Evolutionary conservation across 805 yeast species (phyloP), one percentile per base, ranked within the genome.

Genomic region (Candida quercuum): DNA sequence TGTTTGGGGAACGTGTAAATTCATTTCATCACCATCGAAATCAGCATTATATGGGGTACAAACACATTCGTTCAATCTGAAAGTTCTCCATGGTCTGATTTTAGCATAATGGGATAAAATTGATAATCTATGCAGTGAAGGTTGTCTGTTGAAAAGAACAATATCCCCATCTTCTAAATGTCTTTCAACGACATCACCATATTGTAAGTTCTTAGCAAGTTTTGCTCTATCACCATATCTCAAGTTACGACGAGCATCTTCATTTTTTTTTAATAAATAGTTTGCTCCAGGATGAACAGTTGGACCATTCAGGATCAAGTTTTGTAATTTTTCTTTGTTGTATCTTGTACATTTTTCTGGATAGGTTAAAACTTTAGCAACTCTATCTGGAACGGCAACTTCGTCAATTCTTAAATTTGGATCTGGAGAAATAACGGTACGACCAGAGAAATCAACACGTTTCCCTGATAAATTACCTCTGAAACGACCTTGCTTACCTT

Each of bases 21-120:
- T 93, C 99, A 93, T 93, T 63, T 93, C 99, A 65, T 93, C 99
- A 64, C 99, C 99, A 63, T 93, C 99, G 59, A 93, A 93, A 74
- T 93, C 99, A 28, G 99, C 99, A 61, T 94, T 94, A 65, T 93
- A 93, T 2, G 99, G 99, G 0, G 99, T 93, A 67, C 99, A 93
- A 9, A 93, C 99, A 81, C 99, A 93, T 63, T 93, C 98, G 59
- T 93, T 93, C 50, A 93, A 72, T 49, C 99, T 72, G 67, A 93
- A 86, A 2, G 99, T 93, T 66, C 99, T 75, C 98, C 98, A 93
- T 0, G 99, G 99, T 56, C 95, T 76, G 51, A 93, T 81, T 57
- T 87, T 89, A 33, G 96, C 99, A 62, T 81, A 89, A 69, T 93
- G 99, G 2, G 97, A 83, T 48, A 93, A 69, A 63, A 93, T 93